Evolutionary conservation across 768 basidiomycete genomes (phyloP).

Genomic region (Russula sp.): DNA sequence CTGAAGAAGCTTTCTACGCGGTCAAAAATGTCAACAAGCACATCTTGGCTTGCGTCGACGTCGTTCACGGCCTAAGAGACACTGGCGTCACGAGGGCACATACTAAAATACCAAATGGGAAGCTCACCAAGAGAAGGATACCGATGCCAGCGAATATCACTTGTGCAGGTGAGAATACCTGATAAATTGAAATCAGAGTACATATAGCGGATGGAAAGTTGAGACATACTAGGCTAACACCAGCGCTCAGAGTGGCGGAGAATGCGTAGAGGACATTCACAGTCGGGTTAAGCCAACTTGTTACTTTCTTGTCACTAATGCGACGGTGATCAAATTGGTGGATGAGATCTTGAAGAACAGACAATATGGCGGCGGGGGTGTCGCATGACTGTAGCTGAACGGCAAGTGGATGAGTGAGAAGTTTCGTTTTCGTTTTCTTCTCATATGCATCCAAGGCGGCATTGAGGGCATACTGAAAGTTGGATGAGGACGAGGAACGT

Average conservation of each 20-base stretch:
- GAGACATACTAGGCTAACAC: neutral
- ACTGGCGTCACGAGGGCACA: neutral
- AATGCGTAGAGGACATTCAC: neutral
- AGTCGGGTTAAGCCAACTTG: neutral
- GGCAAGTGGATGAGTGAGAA: neutral
- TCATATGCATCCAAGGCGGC: neutral
- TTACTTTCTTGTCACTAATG: neutral
- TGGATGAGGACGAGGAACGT: neutral
- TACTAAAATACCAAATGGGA: neutral
- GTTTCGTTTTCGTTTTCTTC: neutral
- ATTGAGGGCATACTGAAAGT: neutral
- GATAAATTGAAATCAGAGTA: neutral
- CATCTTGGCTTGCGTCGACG: neutral
- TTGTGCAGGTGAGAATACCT: neutral
- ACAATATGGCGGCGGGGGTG: neutral
- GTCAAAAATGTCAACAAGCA: neutral
- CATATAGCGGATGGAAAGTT: neutral
- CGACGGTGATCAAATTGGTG: neutral
- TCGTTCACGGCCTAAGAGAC: neutral
- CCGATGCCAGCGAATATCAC: neutral
- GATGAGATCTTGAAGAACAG: neutral
- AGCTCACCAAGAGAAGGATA: neutral
- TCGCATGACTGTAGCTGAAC: neutral
- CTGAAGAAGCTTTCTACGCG: neutral
- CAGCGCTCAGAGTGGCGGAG: neutral